Evolutionary conservation across 73 alveolate genomes (phyloP), one percentile per base, ranked within the genome.

Genomic region (Uronychia binucleata): DNA sequence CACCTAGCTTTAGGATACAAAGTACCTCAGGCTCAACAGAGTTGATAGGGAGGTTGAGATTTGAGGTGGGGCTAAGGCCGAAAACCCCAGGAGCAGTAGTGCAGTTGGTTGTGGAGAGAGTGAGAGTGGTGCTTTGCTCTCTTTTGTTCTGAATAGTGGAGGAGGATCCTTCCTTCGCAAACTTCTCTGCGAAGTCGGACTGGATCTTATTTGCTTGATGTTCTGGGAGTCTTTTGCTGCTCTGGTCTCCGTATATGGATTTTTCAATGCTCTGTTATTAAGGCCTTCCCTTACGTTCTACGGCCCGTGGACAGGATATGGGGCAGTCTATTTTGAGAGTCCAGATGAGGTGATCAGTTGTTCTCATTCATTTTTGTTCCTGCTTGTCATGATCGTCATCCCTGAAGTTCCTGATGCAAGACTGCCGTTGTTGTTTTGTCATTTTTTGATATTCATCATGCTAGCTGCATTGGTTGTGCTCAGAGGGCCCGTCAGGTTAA

Each of bases 91-190:
- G 67, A 46, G 67, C 67, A 46, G 91, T 46, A 94, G 84, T 0
- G 96, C 91, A 75, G 91, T 91, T 74, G 90, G 77, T 27, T 91
- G 86, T 85, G 90, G 93, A 46, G 5, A 46, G 67, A 46, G 67
- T 46, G 67, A 46, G 67, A 46, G 67, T 46, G 67, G 67, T 46
- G 67, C 67, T 46, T 19, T 46, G 67, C 67, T 46, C 67, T 46
- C 67, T 46, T 46, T 46, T 11, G 67, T 46, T 46, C 19, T 46
- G 67, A 46, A 46, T 46, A 11, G 67, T 46, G n/a, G 67, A 46
- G 67, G 5, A 11, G 67, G 67, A 46, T 46, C 67, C 67, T 46
- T 46, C 67, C 5, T 46, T 46, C n/a, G n/a, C 67, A 5, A 46
- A 46, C 19, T 46, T 46, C 19, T 46, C 67, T 11, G 67, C 67